phyloP scores from a whole-genome alignment of 2,329 filamentous ascomycete species.

The Nothomitra cinnamomea region DNA sequence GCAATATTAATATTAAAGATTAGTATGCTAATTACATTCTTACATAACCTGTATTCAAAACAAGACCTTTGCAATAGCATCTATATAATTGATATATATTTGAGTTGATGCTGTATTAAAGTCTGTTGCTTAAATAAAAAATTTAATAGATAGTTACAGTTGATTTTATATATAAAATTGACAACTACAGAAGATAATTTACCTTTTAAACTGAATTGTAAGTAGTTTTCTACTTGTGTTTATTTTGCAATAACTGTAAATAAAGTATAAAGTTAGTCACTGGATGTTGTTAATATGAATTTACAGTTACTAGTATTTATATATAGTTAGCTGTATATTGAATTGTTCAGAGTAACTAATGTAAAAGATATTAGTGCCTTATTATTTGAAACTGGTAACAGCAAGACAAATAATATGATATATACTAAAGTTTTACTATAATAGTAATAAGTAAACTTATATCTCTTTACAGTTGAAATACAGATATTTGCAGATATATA shows the following conservation, averaged over 20 bases:
- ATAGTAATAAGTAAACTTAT: not conserved
- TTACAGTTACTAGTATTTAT: not conserved
- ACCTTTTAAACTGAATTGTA: not conserved
- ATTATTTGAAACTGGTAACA: too few species aligned
- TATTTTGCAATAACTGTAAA: not conserved
- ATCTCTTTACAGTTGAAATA: too few species aligned
- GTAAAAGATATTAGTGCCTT: too few species aligned
- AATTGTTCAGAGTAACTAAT: too few species aligned
- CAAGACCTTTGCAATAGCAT: not conserved
- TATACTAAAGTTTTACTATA: not conserved
- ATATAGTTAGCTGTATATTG: too few species aligned
- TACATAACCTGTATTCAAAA: not conserved
- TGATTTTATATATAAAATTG: not conserved
- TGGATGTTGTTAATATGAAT: not conserved
- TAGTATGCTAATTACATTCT: not conserved
- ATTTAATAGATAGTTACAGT: not conserved
- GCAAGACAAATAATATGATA: not conserved
- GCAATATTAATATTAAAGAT: slow-evolving; percentile 1
- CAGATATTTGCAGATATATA: too few species aligned
- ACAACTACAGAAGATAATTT: not conserved
- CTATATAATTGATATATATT: not conserved
- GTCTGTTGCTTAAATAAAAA: not conserved
- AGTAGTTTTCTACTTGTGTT: not conserved
- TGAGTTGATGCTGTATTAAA: not conserved
- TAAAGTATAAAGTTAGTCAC: not conserved